Base-by-base conservation (phyloP, 164 flowering plant genomes). In the Houttuynia cordata region DNA sequence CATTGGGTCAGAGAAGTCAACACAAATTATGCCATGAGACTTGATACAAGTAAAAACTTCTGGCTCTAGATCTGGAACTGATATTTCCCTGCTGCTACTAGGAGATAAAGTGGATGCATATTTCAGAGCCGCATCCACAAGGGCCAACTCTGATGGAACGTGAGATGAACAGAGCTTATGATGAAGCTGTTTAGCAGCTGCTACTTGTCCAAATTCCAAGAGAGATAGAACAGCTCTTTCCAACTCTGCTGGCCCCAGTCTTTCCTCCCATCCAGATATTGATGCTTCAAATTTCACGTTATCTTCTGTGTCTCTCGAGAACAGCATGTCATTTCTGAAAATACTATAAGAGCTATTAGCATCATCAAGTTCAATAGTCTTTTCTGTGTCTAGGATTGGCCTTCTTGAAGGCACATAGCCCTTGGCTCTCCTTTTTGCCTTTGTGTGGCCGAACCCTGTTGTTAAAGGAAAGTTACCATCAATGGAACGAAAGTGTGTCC, bases 151-250 rank as follows among this genome's bases (percentile, higher is more conserved):
- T 62, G 80, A 68, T 56, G 99, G 97, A 24, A 72, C 67, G 45
- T 80, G 64, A n/a, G 69, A 76, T 47, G 97, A 92, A 68, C 96
- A 88, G 21, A 94, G 73, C 79, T 94, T 94, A 60, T 82, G 76
- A 53, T 91, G 99, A 61, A 94, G 99, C 72, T 94, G 99, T 76
- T 81, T 83, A 53, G 99, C 89, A 64, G 99, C 99, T 61, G 91
- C 65, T 55, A 84, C 74, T 78, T 94, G 99, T 56, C 99, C 99
- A 82, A 94, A 86, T 74, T 94, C 99, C 69, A 94, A 64, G 12
- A 94, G 71, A 54, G 97, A 91, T 70, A 94, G 95, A 66, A 94
- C 93, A 67, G 99, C 99, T 63, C 90, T 86, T 75, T 94, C 95
- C 73, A 88, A 68, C 70, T 94, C 99, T 39, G 77, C 88, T 63